Evolutionary conservation across 306 rosid genomes (phyloP).

Genomic region (Benincasa hispida): DNA sequence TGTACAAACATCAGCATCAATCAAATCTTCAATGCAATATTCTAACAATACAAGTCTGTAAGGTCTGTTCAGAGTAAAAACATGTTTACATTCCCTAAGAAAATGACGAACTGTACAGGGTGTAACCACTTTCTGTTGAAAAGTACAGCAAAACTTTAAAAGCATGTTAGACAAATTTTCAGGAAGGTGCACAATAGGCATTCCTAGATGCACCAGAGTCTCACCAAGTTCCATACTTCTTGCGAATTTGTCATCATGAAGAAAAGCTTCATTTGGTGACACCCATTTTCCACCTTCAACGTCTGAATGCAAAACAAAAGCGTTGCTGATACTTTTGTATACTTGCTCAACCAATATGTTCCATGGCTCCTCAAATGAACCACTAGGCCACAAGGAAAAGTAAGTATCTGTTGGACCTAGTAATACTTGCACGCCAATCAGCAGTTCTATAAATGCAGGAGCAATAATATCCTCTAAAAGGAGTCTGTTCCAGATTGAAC

Average conservation of each 20-base stretch:
- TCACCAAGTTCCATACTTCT: constrained; percentile 63
- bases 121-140: constrained; percentile 59
- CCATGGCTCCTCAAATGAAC: constrained; percentile 98
- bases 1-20: constrained; percentile 74
- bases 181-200: constrained; percentile 80
- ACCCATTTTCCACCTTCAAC: constrained; percentile 88
- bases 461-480: constrained; percentile 83
- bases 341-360: constrained; percentile 58
- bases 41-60: constrained; percentile 74
- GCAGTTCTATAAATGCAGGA: constrained; percentile 63
- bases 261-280: constrained; percentile 71
- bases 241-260: constrained; percentile 59
- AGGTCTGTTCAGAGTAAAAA: constrained; percentile 30
- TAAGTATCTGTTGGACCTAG: constrained; percentile 51
- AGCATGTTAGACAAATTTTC: constrained; percentile 52
- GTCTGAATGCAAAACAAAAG: constrained; percentile 61
- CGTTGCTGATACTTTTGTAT: constrained; percentile 43
- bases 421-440: constrained; percentile 48
- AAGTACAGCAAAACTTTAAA: constrained; percentile 40
- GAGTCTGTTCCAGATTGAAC: constrained; percentile 88
- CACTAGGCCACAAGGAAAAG: constrained; percentile 83
- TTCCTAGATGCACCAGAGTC: constrained; percentile 64
- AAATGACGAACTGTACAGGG: constrained; percentile 67
- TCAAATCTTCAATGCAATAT: constrained; percentile 89
- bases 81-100: constrained; percentile 49